These are phyloP conservation scores for Globisporangium spiculum DNA, from an alignment of 352 stramenopile genomes.

Conservation along the genomic window DNA sequence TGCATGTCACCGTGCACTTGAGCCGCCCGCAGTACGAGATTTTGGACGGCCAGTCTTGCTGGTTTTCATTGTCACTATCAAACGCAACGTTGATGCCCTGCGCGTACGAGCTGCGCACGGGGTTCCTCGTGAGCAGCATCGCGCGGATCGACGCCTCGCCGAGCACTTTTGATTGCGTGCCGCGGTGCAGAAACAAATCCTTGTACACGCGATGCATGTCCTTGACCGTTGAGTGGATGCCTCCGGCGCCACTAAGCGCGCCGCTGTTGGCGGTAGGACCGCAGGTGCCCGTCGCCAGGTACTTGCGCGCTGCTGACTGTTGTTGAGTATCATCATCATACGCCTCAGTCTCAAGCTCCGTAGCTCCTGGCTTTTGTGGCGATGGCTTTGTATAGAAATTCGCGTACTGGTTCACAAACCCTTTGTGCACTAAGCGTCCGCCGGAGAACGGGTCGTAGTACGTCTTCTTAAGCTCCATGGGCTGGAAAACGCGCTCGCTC, in stretches of 20 bases:
- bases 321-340: background rate
- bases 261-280: slow-evolving; percentile 34
- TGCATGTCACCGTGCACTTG: slow-evolving; percentile 51
- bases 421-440: slow-evolving; percentile 21
- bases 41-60: slow-evolving; percentile 29
- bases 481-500: slow-evolving; percentile 33
- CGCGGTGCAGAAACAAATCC: slow-evolving; percentile 51
- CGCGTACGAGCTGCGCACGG: slow-evolving; percentile 28
- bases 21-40: slow-evolving; percentile 52
- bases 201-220: slow-evolving; percentile 64
- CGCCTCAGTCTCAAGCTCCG: background rate
- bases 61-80: slow-evolving; percentile 9
- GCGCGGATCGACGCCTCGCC: slow-evolving; percentile 34
- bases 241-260: slow-evolving; percentile 30
- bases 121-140: slow-evolving; percentile 45
- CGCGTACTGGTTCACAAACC: slow-evolving; percentile 50
- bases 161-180: slow-evolving; percentile 42
- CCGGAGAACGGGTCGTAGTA: slow-evolving; percentile 50
- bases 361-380: slow-evolving; percentile 4
- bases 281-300: slow-evolving; percentile 50
- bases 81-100: slow-evolving; percentile 46
- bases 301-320: background rate
- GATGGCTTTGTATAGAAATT: slow-evolving; percentile 41
- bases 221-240: slow-evolving; percentile 43
- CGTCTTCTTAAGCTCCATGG: slow-evolving; percentile 35